These are phyloP conservation scores for Pinguiococcus pyrenoidosus DNA, from an alignment of 108 stramenopile genomes.

Conservation along the genomic window DNA sequence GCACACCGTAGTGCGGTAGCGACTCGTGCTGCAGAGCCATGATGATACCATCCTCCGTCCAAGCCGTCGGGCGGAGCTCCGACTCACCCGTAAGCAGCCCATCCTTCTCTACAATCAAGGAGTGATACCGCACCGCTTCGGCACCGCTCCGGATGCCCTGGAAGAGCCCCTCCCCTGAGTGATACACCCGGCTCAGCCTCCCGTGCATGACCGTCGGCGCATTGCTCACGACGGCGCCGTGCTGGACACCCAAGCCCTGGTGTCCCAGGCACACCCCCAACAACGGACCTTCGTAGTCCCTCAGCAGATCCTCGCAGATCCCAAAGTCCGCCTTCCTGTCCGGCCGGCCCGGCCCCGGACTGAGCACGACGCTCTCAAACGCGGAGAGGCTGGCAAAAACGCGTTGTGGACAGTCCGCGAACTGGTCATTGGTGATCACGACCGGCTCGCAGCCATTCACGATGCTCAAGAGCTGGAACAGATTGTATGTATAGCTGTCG, in stretches of 20 bases:
- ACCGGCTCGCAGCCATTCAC: conserved; percentile 51
- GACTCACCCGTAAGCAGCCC: neutral
- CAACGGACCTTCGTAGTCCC: conserved; percentile 49
- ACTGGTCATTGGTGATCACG: conserved; percentile 65
- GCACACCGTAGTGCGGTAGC: conserved; percentile 76
- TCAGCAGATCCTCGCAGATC: conserved; percentile 27
- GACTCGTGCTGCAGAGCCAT: conserved; percentile 60
- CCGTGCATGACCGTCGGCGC: conserved; percentile 71
- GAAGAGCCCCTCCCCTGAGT: conserved; percentile 21
- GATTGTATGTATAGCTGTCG: conserved; percentile 90
- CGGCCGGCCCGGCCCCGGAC: conserved; percentile 77
- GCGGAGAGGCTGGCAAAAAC: neutral
- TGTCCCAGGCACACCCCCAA: conserved; percentile 85
- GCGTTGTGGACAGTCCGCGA: conserved; percentile 4
- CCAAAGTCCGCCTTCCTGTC: conserved; percentile 51
- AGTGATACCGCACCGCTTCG: conserved; percentile 83
- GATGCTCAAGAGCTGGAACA: conserved; percentile 62
- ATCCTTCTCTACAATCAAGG: conserved; percentile 50
- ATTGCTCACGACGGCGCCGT: conserved; percentile 34
- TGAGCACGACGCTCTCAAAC: conserved; percentile 62
- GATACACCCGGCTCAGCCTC: conserved; percentile 47
- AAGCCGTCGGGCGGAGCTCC: conserved; percentile 15
- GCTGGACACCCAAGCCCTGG: conserved; percentile 61
- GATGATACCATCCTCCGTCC: conserved; percentile 24
- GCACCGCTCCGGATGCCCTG: conserved; percentile 27